Evolutionary conservation across 495 filamentous ascomycete species (phyloP).

Genomic region (Amniculicola lignicola): DNA sequence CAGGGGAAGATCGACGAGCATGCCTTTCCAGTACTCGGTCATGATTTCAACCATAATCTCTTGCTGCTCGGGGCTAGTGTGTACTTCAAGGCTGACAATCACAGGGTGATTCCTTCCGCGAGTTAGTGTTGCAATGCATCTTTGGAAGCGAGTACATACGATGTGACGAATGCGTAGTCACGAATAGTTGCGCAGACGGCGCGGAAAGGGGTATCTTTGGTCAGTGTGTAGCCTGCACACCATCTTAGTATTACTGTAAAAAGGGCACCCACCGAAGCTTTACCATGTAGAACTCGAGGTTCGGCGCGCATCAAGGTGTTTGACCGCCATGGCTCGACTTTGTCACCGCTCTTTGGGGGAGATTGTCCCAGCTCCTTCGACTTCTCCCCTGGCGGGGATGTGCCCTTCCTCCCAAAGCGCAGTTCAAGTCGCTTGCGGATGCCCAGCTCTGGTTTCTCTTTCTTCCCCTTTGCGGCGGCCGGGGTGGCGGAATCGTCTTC

Average conservation of each 20-base stretch:
- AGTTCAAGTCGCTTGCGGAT: constrained; percentile 33
- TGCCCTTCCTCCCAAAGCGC: constrained; percentile 24
- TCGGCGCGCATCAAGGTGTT: constrained; percentile 50
- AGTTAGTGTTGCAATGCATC: not conserved
- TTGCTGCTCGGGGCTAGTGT: constrained; percentile 74
- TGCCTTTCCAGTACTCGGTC: constrained; percentile 67
- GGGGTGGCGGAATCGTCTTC: constrained; percentile 31
- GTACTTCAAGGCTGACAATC: constrained; percentile 87
- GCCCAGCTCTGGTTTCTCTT: constrained; percentile 15
- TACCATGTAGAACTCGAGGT: constrained; percentile 73
- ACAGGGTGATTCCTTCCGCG: constrained; percentile 66
- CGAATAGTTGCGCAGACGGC: constrained; percentile 76
- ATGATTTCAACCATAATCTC: constrained; percentile 89
- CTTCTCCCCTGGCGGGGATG: constrained; percentile 13
- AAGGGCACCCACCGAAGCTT: too few species aligned
- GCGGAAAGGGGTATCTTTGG: constrained; percentile 79
- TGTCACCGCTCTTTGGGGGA: constrained; percentile 25
- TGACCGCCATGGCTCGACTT: constrained; percentile 40
- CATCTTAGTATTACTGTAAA: too few species aligned
- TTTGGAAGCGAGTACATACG: constrained; percentile 20
- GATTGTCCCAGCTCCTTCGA: constrained; percentile 7
- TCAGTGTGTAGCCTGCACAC: constrained; percentile 66
- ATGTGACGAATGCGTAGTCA: constrained; percentile 69
- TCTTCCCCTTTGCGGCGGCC: constrained; percentile 19
- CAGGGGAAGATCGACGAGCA: constrained; percentile 58